Evolutionary conservation across 208 protist genomes (phyloP), one percentile per base, ranked within the genome.

Genomic region (Trichomonas tenax): DNA sequence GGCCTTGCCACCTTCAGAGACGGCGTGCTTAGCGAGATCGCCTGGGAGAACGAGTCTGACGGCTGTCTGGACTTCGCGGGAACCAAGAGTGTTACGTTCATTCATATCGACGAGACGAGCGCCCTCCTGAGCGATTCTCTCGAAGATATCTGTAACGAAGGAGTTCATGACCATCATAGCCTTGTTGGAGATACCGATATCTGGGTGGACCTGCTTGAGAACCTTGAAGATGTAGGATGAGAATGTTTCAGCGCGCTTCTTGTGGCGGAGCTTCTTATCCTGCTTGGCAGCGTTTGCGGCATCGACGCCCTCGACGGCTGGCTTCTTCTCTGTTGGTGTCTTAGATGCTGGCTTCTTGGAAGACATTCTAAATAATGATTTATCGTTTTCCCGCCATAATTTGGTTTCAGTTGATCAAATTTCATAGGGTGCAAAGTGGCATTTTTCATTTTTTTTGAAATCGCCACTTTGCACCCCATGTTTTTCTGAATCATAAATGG

Each of bases 1-100:
- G 17, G 99, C 99, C 98, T 99, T 99, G 86, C 98, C 99, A 86
- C 99, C 99, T 98, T 99, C 99, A 88, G 98, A 99, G 97, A 99
- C 99, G 96, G 99, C 99, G 96, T 99, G 99, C 97, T 99, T 99
- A 63, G 99, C 98, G 31, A 99, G 98, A 97, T 99, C 99, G 96
- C 99, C 98, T 89, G 99, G 98, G 23, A 99, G 98, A 63, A 99
- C 97, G 40, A 99, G 98, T 41, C 99, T 98, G 38, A 99, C 99
- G 46, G 99, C 99, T 34, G 99, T 99, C 97, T 98, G 97, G 96
- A 97, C 97, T 97, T 99, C 99, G 49, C 99, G 98, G 23, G 98
- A 99, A 0, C 98, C 98, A 96, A 99, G 97, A 81, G 99, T 99
- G 96, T 98, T 98, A 81, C 98, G 98, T 96, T 99, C 99, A 98